Conservation (phyloP, 2,329 filamentous ascomycete species). For the Bisporella sp. region DNA sequence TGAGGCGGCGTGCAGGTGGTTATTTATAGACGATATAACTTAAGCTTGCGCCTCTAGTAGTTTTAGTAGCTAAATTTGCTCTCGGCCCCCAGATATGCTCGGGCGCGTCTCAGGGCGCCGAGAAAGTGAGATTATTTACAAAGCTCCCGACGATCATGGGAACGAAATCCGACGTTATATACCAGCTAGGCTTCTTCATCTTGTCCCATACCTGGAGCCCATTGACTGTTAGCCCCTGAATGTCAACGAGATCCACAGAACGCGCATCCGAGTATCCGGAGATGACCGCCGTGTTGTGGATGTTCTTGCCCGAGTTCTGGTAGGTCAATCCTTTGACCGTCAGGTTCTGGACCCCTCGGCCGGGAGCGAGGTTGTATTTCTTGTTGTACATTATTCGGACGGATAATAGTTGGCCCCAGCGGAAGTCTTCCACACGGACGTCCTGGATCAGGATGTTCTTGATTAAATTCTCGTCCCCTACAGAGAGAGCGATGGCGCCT, state of each 20-base stretch:
- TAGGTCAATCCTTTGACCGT: conserved; percentile 20
- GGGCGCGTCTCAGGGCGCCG: too few species aligned
- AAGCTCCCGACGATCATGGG: conserved; percentile 9
- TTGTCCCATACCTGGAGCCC: conserved; percentile 16
- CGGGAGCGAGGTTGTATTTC: conserved; percentile 29
- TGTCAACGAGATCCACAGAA: conserved; percentile 14
- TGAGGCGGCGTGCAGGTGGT: too few species aligned
- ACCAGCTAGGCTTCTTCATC: conserved; percentile 25
- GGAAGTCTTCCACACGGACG: conserved; percentile 27
- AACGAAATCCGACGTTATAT: conserved; percentile 18
- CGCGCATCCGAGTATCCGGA: conserved; percentile 11
- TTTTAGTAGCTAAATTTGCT: too few species aligned
- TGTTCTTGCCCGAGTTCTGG: background rate
- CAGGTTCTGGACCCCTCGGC: conserved; percentile 26
- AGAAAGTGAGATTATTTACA: background rate
- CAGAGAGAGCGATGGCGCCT: conserved; percentile 29
- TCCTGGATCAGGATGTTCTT: conserved; percentile 24
- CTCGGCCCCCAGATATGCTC: too few species aligned
- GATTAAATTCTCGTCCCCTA: conserved; percentile 28
- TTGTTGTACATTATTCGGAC: conserved; percentile 29
- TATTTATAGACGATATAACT: too few species aligned
- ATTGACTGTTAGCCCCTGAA: conserved; percentile 20
- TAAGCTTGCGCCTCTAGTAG: too few species aligned
- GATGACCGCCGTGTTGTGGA: conserved; percentile 15
- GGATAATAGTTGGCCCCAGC: conserved; percentile 28